Conservation (phyloP, 2,329 filamentous ascomycete species). For the Graphilbum fragrans region DNA sequence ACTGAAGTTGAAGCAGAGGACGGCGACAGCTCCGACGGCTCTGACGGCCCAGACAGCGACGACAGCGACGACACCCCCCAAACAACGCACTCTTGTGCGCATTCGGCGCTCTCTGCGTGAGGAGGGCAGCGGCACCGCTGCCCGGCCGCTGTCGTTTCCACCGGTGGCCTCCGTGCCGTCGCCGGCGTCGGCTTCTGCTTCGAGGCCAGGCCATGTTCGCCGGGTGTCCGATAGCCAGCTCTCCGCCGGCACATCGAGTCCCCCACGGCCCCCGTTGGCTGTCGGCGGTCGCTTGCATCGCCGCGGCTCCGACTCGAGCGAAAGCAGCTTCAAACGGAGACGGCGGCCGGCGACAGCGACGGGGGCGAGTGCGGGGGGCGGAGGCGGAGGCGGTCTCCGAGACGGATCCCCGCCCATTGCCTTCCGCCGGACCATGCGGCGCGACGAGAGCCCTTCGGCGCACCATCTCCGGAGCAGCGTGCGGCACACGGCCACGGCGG, state of each 20-base stretch:
- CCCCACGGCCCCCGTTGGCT: not conserved
- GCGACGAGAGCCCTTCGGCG: slow-evolving; percentile 20
- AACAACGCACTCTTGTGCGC: slow-evolving; percentile 2
- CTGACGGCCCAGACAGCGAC: too few relatives aligned
- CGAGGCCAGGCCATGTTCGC: too few relatives aligned
- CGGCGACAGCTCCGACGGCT: too few relatives aligned
- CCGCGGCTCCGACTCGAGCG: slow-evolving; percentile 52
- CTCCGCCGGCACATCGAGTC: slow-evolving; percentile 16
- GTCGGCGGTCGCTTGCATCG: slow-evolving; percentile 25
- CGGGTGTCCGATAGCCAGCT: too few relatives aligned
- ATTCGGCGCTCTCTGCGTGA: slow-evolving; percentile 4
- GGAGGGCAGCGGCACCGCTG: not conserved
- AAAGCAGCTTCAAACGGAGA: slow-evolving; percentile 69
- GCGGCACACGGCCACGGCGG: too few relatives aligned
- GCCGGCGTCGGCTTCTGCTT: too few relatives aligned
- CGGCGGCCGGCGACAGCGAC: not conserved
- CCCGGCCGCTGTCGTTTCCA: not conserved
- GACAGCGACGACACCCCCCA: too few relatives aligned
- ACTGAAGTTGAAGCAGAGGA: not conserved
- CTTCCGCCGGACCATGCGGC: slow-evolving; percentile 66
- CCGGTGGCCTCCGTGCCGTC: too few relatives aligned
- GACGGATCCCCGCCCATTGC: slow-evolving; percentile 31
- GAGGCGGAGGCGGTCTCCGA: not conserved
- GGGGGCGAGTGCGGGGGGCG: not conserved
- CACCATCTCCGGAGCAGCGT: too few relatives aligned